Evolutionary conservation across 495 filamentous ascomycete genomes (phyloP), one percentile per base, ranked within the genome.

Genomic region (Daldinia bambusicola): DNA sequence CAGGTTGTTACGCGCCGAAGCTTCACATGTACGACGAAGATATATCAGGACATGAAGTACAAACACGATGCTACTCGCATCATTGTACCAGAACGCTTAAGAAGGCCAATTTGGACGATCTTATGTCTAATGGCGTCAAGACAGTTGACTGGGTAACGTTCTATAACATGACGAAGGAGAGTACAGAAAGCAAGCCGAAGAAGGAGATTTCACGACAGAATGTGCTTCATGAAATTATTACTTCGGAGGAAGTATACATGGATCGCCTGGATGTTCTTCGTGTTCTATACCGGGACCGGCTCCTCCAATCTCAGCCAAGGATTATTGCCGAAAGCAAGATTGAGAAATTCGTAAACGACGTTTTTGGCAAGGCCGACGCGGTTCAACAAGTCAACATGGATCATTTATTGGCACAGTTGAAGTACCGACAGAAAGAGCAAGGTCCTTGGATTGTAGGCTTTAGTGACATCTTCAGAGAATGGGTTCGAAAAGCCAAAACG

Each of bases 381-480:
- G 92, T 98, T 43, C 93, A 96, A 70, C 89, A 90, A 66, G 94
- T 93, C 72, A 98, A 98, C 72, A 95, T 96, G 74, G 95, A 98
- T 60, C 89, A 93, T 80, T 86, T 99, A n/a, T 82, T 99, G 13
- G 90, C 96, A 2, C 95, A 98, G 78, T 85, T 99, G 71, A 98
- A 98, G 69, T 99, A 98, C 76, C 90, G 96, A 34, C 95, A 99
- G 78, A 91, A 95, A 71, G 95, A 98, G 75, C 94, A 99, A 77
- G 95, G 96, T 0, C 95, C 95, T 0, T 98, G 93, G 85, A 90
- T 99, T 66, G 85, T 87, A 50, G 95, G 96, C 8, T 97, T 98
- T 79, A 97, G 94, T 75, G 95, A 98, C 71, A 93, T 99, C 61
- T 99, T 99, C 82, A 85, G 95, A 64, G 96, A 99, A 80, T 99